A percentile compares a stretch with the other conserved stretches of the same genome.
phyloP scores from a whole-genome alignment of 1,284 basidiomycete species.

The Malassezia equina region DNA sequence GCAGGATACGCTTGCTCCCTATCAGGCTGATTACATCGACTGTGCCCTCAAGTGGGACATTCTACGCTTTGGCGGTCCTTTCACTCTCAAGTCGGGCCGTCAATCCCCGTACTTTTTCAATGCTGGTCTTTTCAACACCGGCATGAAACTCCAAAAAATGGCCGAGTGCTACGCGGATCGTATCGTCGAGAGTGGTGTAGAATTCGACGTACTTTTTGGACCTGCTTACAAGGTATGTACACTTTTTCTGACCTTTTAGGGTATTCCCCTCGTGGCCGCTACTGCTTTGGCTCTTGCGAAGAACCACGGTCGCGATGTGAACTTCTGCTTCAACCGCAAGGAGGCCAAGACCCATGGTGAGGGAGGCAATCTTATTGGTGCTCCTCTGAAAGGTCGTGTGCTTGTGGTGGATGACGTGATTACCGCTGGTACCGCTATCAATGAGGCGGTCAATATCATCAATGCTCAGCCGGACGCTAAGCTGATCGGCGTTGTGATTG shows the following conservation, averaged over 20 bases:
- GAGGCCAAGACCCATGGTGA: constrained; percentile 94
- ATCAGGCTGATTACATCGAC: constrained; percentile 42
- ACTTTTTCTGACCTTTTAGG: constrained; percentile 45
- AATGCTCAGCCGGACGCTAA: constrained; percentile 25
- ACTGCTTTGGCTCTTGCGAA: constrained; percentile 65
- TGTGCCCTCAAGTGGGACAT: constrained; percentile 35
- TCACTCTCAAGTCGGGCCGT: constrained; percentile 68
- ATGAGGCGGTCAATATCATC: constrained; percentile 41
- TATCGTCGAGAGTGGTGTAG: constrained; percentile 54
- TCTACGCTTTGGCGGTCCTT: constrained; percentile 44
- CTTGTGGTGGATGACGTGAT: constrained; percentile 86
- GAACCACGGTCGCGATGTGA: constrained; percentile 60
- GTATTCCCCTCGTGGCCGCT: constrained; percentile 83
- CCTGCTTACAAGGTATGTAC: constrained; percentile 72
- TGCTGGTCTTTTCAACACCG: constrained; percentile 70
- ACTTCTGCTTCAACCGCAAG: constrained; percentile 86
- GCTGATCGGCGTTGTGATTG: constrained; percentile 78
- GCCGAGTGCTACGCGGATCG: constrained; percentile 72
- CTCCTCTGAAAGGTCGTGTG: constrained; percentile 65
- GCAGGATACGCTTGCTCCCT: constrained; percentile 27
- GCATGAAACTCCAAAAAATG: constrained; percentile 67
- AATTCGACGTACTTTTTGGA: constrained; percentile 84
- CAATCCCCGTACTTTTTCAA: constrained; percentile 96
- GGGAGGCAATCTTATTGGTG: constrained; percentile 85
- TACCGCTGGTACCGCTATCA: constrained; percentile 61